Evolutionary conservation across 805 yeast genomes (phyloP).

Genomic region (Kluyveromyces siamensis): DNA sequence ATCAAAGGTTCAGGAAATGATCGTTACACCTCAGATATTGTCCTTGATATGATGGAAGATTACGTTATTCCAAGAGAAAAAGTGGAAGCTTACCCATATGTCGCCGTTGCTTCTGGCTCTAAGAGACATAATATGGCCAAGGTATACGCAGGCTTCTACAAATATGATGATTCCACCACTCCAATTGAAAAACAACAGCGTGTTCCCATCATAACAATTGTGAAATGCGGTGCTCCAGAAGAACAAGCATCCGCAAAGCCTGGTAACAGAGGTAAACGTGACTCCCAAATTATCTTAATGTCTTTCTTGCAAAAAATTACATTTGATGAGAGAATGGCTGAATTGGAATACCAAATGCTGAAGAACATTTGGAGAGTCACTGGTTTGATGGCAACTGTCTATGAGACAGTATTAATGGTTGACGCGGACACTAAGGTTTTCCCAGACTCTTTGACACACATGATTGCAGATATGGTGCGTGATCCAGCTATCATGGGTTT

Average conservation of each 20-base stretch:
- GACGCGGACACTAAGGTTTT: slow-evolving; percentile 89
- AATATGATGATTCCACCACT: slow-evolving; percentile 67
- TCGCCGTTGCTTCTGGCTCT: slow-evolving; percentile 89
- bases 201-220: slow-evolving; percentile 69
- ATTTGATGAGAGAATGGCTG: slow-evolving; percentile 91
- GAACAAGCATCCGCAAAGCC: slow-evolving; percentile 68
- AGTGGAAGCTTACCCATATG: slow-evolving; percentile 77
- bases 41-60: slow-evolving; percentile 77
- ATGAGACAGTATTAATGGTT: slow-evolving; percentile 81
- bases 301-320: slow-evolving; percentile 79
- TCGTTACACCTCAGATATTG: slow-evolving; percentile 81
- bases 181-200: slow-evolving; percentile 77
- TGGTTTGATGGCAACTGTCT: slow-evolving; percentile 74
- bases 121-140: slow-evolving; percentile 98
- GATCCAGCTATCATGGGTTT: slow-evolving; percentile 85
- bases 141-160: slow-evolving; percentile 89
- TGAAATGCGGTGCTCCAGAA: slow-evolving; percentile 81
- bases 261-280: slow-evolving; percentile 95
- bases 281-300: slow-evolving; percentile 86
- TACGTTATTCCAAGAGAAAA: slow-evolving; percentile 62
- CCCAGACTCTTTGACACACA: slow-evolving; percentile 82
- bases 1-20: slow-evolving; percentile 94
- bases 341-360: slow-evolving; percentile 71
- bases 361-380: slow-evolving; percentile 72
- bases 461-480: slow-evolving; percentile 82